Conservation (phyloP, 2,329 filamentous ascomycete species). For the Lizonia empirigonia region DNA sequence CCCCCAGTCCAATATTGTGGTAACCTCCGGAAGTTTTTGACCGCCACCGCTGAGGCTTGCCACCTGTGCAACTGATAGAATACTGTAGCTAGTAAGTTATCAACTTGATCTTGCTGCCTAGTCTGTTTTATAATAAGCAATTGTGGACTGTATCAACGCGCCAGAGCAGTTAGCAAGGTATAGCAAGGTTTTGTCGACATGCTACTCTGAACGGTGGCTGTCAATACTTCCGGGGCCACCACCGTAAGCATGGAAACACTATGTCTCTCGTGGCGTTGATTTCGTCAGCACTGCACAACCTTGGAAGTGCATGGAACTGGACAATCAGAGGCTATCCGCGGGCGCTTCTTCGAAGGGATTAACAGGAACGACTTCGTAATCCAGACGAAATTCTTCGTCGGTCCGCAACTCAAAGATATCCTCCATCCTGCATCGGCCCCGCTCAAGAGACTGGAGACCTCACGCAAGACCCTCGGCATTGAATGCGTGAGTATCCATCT, state of each 20-base stretch:
- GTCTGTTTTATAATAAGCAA: too few relatives aligned
- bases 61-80: too few relatives aligned
- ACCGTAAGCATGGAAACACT: too few relatives aligned
- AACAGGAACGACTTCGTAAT: slow-evolving; percentile 47
- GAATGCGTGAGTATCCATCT: slow-evolving; percentile 52
- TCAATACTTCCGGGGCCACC: too few relatives aligned
- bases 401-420: slow-evolving; percentile 45
- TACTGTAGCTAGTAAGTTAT: too few relatives aligned
- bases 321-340: slow-evolving; percentile 52
- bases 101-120: too few relatives aligned
- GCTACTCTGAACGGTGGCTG: too few relatives aligned
- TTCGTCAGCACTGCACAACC: slow-evolving; percentile 55
- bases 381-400: slow-evolving; percentile 49
- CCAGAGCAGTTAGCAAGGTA: too few relatives aligned
- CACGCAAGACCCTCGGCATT: slow-evolving; percentile 48
- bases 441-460: slow-evolving; percentile 46
- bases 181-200: too few relatives aligned
- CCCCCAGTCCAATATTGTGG: slow-evolving; percentile 43
- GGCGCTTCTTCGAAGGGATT: slow-evolving; percentile 45
- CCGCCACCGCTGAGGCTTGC: background rate
- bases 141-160: too few relatives aligned
- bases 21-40: too few relatives aligned
- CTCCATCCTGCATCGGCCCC: slow-evolving; percentile 43
- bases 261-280: slow-evolving; percentile 47
- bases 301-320: slow-evolving; percentile 52